These are phyloP conservation scores for Pseudogymnoascus sp. DNA, from an alignment of 2,329 filamentous ascomycete genomes.

Conservation along the genomic window DNA sequence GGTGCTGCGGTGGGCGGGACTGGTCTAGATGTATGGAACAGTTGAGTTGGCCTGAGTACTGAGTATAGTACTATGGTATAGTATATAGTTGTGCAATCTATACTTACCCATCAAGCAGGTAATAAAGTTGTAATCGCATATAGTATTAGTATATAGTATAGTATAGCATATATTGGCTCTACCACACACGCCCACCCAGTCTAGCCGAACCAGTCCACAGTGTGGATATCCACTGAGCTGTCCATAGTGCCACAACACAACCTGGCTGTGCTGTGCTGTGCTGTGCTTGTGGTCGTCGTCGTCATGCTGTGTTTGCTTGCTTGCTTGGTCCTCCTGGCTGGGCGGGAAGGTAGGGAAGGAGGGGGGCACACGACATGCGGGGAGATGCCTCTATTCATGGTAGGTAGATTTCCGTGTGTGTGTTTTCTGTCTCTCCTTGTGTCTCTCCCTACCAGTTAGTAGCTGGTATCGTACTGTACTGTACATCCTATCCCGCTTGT, in stretches of 20 bases:
- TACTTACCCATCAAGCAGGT: too few species aligned
- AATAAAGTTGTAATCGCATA: too few species aligned
- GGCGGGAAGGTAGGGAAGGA: neutral
- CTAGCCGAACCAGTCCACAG: neutral
- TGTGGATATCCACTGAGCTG: neutral
- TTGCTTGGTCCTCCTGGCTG: neutral
- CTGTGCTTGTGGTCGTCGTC: neutral
- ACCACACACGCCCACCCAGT: neutral
- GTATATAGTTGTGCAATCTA: too few species aligned
- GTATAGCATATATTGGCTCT: neutral
- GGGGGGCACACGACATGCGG: neutral
- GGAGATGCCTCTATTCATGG: neutral
- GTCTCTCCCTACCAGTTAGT: neutral
- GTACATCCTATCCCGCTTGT: too few species aligned
- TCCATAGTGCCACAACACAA: neutral
- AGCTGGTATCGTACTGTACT: neutral
- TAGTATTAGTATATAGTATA: neutral
- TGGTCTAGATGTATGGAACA: too few species aligned
- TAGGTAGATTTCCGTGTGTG: neutral
- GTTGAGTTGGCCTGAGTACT: too few species aligned
- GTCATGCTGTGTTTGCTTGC: neutral
- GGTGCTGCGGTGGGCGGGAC: too few species aligned
- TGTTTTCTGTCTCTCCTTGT: neutral
- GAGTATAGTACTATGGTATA: too few species aligned
- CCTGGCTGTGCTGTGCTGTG: too few species aligned